A percentile compares a stretch with the other conserved stretches of the same genome.
phyloP scores from a whole-genome alignment of 371 early-diverging fungal genomes.

The Umbelopsis sp. region DNA sequence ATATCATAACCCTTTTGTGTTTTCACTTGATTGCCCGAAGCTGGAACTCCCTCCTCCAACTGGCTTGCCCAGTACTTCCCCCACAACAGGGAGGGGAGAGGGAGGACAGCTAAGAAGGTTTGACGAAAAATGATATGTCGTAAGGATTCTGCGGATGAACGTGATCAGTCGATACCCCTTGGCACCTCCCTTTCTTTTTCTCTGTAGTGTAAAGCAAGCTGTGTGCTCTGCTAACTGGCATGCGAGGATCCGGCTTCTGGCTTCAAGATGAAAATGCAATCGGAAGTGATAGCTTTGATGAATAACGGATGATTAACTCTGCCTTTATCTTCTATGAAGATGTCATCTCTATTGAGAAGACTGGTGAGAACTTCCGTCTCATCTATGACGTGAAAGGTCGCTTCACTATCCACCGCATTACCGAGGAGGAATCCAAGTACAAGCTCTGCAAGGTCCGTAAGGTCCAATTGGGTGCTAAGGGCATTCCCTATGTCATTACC shows the following conservation, averaged over 20 bases:
- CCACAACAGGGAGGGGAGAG: neutral
- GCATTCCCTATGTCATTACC: conserved; percentile 92
- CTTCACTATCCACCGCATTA: conserved; percentile 96
- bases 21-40: conserved; percentile 16
- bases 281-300: conserved; percentile 16
- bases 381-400: conserved; percentile 96
- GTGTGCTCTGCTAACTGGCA: neutral
- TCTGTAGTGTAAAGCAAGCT: neutral
- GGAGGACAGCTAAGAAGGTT: conserved; percentile 15
- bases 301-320: conserved; percentile 21
- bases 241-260: conserved; percentile 3
- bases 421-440: conserved; percentile 93
- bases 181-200: conserved; percentile 11
- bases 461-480: conserved; percentile 86
- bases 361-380: conserved; percentile 96
- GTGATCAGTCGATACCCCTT: neutral
- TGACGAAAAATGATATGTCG: neutral
- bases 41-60: conserved; percentile 9
- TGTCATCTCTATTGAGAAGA: conserved; percentile 95
- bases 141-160: conserved; percentile 13
- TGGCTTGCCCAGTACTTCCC: neutral
- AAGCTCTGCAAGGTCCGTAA: conserved; percentile 95
- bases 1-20: neutral
- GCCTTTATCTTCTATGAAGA: conserved; percentile 48
- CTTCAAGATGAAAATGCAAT: conserved; percentile 7